Evolutionary conservation across 331 rosid species (phyloP), one percentile per base, ranked within the genome.

Genomic region (Telfairia occidentalis): DNA sequence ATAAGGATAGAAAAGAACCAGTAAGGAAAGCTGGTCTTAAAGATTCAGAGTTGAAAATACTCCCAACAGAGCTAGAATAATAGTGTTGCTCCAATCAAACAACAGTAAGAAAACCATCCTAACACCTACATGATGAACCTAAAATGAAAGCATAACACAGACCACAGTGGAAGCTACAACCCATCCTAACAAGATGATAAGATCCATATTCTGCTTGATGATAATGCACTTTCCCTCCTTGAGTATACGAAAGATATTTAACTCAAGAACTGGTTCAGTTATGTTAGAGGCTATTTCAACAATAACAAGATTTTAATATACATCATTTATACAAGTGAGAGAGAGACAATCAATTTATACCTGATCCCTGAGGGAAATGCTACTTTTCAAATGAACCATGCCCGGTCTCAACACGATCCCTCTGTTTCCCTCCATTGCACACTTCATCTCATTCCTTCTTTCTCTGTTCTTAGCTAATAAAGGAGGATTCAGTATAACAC

Each of bases 341-440:
- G 21, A 66, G 74, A 24, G 21, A 24, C 5, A 45, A 42, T 29
- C 5, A 37, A 73, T n/a, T 15, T 45, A 42, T 38, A 89, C 90
- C 92, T 91, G 95, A 24, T 88, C 90, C 15, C 15, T 32, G 13
- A 59, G 2, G 3, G 84, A 46, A 67, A 94, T 76, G 82, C 70
- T 76, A 9, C 75, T 26, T 84, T 84, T 94, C 75, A 90, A 74
- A 45, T 60, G 75, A 32, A 91, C 79, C 98, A 94, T 84, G 40
- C 96, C 97, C 43, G 88, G 40, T 71, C 82, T 78, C 52, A 88
- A 83, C 1, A 78, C 40, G 1, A 0, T 11, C 60, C 58, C 80
- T 34, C 29, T 52, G 23, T 8, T 34, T 28, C 49, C 71, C 23
- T 45, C 85, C 76, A 2, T 0, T 19, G 49, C 29, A 28, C 77